A percentile compares a stretch with the other conserved stretches of the same genome.
Evolutionary conservation across 2,329 filamentous ascomycete species (phyloP).

Genomic region (Ophiostoma angusticollis): DNA sequence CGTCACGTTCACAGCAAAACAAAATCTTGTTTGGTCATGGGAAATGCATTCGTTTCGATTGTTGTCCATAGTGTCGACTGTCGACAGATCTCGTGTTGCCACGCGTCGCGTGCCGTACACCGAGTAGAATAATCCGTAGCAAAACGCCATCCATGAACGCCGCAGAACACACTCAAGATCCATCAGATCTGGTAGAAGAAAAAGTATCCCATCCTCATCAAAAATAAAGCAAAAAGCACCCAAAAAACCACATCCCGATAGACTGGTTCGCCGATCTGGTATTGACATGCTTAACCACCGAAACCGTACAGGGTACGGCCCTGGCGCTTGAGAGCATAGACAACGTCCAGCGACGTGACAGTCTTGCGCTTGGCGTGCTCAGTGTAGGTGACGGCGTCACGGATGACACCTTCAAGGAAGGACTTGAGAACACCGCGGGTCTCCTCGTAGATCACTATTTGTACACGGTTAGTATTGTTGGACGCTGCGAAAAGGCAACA

Average conservation of each 20-base stretch:
- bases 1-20: background rate
- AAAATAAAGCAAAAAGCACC: constrained; percentile 5
- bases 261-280: too few species aligned
- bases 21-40: background rate
- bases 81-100: constrained; percentile 7
- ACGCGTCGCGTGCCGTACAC: constrained; percentile 7
- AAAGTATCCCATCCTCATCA: constrained; percentile 1
- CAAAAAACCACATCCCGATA: background rate
- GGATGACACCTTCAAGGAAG: constrained; percentile 65
- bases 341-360: constrained; percentile 56
- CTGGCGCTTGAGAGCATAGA: constrained; percentile 57
- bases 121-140: constrained; percentile 4
- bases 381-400: constrained; percentile 65
- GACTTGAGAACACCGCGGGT: constrained; percentile 66
- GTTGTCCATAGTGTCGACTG: too few species aligned
- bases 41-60: constrained; percentile 3
- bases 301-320: constrained; percentile 76
- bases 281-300: constrained; percentile 85
- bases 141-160: constrained; percentile 9
- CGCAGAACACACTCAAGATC: constrained; percentile 8
- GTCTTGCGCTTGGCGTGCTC: constrained; percentile 76
- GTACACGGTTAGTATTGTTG: background rate
- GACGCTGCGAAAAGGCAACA: background rate
- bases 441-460: constrained; percentile 70
- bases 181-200: constrained; percentile 3